Conservation (phyloP, 164 flowering plant genomes). For the Amborella trichopoda region DNA sequence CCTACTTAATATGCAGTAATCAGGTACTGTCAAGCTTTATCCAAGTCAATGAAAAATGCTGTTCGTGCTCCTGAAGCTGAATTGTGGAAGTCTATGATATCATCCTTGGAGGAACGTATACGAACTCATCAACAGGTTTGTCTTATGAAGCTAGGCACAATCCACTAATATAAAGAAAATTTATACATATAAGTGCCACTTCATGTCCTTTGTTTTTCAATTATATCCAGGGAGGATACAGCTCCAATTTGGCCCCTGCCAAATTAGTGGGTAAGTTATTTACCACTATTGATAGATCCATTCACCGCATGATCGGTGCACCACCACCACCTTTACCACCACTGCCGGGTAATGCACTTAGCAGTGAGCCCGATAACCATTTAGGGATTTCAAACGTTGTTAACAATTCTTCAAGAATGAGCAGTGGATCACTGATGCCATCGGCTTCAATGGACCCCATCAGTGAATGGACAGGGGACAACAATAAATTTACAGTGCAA, state of each 20-base stretch:
- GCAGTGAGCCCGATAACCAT: slow-evolving; percentile 21
- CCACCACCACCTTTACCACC: slow-evolving; percentile 49
- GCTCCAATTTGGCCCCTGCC: slow-evolving; percentile 55
- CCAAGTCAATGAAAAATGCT: slow-evolving; percentile 45
- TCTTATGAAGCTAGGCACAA: too few relatives aligned
- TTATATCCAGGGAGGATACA: slow-evolving; percentile 51
- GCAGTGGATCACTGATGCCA: slow-evolving; percentile 52
- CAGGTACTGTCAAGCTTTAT: slow-evolving; percentile 67
- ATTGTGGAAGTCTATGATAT: slow-evolving; percentile 35
- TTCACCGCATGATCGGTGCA: slow-evolving; percentile 73
- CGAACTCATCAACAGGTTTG: slow-evolving; percentile 61
- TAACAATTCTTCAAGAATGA: slow-evolving; percentile 54
- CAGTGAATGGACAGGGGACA: slow-evolving; percentile 37
- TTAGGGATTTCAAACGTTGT: slow-evolving; percentile 27
- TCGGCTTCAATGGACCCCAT: slow-evolving; percentile 63
- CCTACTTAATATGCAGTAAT: background rate
- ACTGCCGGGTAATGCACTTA: slow-evolving; percentile 12
- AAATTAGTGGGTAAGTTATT: slow-evolving; percentile 61
- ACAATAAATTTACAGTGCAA: slow-evolving; percentile 27
- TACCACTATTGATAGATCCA: slow-evolving; percentile 60
- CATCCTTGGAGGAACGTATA: slow-evolving; percentile 65
- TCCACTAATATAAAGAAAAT: too few relatives aligned
- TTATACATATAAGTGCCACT: too few relatives aligned
- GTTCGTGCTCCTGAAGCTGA: slow-evolving; percentile 62
- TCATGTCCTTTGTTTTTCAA: background rate